Conservation (phyloP, 2,329 filamentous ascomycete genomes). For the Scedosporium boydii region DNA sequence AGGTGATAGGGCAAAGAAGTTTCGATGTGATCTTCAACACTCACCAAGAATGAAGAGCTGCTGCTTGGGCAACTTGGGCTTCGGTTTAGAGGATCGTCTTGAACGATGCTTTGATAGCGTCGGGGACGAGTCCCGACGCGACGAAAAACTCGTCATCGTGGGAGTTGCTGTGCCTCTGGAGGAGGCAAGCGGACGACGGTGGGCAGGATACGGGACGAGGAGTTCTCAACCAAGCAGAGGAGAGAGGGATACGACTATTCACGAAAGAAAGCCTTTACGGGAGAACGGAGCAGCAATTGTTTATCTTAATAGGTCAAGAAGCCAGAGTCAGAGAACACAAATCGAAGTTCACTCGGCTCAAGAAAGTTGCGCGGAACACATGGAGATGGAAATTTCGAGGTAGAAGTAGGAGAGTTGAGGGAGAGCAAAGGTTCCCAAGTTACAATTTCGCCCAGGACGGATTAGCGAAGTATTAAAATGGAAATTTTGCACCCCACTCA, state of each 20-base stretch:
- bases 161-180: not conserved
- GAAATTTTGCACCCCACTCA: not conserved
- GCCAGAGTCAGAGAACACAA: not conserved
- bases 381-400: not conserved
- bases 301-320: not conserved
- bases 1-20: not conserved
- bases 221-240: not conserved
- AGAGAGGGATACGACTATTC: not conserved
- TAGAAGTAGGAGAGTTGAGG: not conserved
- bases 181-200: not conserved
- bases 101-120: slow-evolving; percentile 12
- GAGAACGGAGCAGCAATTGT: not conserved
- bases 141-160: not conserved
- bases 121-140: not conserved
- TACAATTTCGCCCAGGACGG: not conserved
- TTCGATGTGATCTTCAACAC: slow-evolving; percentile 13
- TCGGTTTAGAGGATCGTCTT: slow-evolving; percentile 10
- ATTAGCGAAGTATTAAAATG: not conserved
- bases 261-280: not conserved
- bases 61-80: slow-evolving; percentile 61
- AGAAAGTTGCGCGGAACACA: not conserved
- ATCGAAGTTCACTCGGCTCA: not conserved
- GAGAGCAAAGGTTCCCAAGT: not conserved
- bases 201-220: not conserved
- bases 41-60: slow-evolving; percentile 73